Base-by-base conservation (phyloP, 139 green algal genomes). In the Tetradesmus lagerheimii region DNA sequence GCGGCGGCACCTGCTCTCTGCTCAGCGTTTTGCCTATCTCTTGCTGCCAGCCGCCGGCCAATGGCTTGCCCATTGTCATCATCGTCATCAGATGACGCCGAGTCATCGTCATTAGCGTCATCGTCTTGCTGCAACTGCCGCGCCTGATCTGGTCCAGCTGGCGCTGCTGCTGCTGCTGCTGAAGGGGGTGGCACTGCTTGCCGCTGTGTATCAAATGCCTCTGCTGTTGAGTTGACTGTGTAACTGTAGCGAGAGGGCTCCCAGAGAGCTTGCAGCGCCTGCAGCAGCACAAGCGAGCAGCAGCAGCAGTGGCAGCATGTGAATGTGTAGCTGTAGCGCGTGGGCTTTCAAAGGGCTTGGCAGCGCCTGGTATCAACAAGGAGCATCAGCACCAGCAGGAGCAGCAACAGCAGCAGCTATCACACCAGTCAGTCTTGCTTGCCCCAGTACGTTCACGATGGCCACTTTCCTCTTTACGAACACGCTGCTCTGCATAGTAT, bases 171-270 rank as follows among this genome's bases (percentile, higher is more conserved):
- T 71, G 43, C 62, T 80, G 83, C 29, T 67, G 75, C 38, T 27
- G 38, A 4, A 29, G 38, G 37, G 38, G 79, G 15, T 34, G 16
- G 25, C 5, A 37, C 53, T 53, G 76, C 84, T 41, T 27, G 25
- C 2, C 84, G n/a, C 50, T 35, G 47, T 38, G 11, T 37, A 1
- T 75, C 79, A 75, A 87, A 62, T 0, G 77, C 64, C 47, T 87
- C 47, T 85, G 87, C 43, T 16, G 67, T 35, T 39, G 62, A 53
- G 35, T 94, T 93, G 37, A 97, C 90, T 12, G 90, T 88, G 81
- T 95, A 98, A 1, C 93, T 97, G 77, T 85, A 95, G 9, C 96
- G 87, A 2, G 94, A 95, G 0, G 95, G 94, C 89, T 96, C 94
- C 93, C 94, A 96, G 35, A 95, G 89, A 34, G 91, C 71, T 57